Percentiles rank a stretch among this genome's conserved stretches.
These are phyloP conservation scores for Calonectria montana DNA, from an alignment of 2,329 filamentous ascomycete species.

Conservation along the genomic window DNA sequence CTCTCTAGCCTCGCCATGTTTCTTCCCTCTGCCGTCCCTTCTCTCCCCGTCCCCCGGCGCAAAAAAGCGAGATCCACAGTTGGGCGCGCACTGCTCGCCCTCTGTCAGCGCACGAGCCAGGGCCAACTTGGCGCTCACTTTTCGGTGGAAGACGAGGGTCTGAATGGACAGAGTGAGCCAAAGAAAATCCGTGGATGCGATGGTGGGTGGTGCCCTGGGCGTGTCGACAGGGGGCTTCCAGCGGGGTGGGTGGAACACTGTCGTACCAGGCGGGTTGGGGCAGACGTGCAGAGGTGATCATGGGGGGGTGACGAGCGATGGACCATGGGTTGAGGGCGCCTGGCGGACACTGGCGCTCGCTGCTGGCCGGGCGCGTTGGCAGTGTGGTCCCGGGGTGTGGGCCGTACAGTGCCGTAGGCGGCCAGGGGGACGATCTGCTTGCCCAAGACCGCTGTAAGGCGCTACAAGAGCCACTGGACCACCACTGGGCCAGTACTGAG, in stretches of 20 bases:
- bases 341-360: constrained; percentile 36
- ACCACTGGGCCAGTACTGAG: constrained; percentile 31
- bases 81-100: constrained; percentile 43
- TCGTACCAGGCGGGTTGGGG: constrained; percentile 43
- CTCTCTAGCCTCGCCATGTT: constrained; percentile 20
- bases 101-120: constrained; percentile 40
- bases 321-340: constrained; percentile 17
- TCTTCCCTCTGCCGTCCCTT: constrained; percentile 27
- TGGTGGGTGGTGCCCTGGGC: constrained; percentile 43
- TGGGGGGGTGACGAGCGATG: constrained; percentile 29
- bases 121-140: constrained; percentile 38
- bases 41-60: constrained; percentile 5
- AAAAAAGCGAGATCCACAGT: constrained; percentile 33
- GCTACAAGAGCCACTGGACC: constrained; percentile 33
- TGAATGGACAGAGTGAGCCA: constrained; percentile 33
- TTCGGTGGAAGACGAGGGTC: constrained; percentile 39
- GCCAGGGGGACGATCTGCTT: constrained; percentile 16
- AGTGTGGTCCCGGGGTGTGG: constrained; percentile 18
- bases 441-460: constrained; percentile 12
- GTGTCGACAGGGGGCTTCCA: constrained; percentile 37
- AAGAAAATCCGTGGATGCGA: constrained; percentile 32
- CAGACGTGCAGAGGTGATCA: constrained; percentile 42
- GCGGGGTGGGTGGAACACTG: constrained; percentile 47
- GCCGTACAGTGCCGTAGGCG: constrained; percentile 16
- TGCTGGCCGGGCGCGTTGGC: constrained; percentile 31